Evolutionary conservation across 305 asterid genomes (phyloP).

Genomic region (Fraxinus platypoda): DNA sequence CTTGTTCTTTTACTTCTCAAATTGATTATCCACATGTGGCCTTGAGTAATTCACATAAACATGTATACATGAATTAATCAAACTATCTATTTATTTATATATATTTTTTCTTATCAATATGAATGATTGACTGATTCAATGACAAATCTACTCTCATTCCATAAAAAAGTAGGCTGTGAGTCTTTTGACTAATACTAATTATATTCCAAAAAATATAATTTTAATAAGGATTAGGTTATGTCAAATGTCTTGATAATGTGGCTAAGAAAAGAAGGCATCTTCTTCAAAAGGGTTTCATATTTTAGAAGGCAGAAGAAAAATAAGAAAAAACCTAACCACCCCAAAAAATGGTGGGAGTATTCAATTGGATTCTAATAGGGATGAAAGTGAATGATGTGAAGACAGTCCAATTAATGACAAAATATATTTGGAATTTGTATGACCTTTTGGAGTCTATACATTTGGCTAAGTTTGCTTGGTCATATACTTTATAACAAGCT

Average conservation of each 20-base stretch:
- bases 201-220: neutral
- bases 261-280: slow-evolving; percentile 21
- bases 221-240: slow-evolving; percentile 1
- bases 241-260: slow-evolving; percentile 3
- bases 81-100: too few relatives aligned
- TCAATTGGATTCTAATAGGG: neutral
- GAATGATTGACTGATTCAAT: neutral
- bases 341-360: neutral
- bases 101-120: neutral
- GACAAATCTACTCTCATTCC: slow-evolving; percentile 9
- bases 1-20: neutral
- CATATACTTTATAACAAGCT: neutral
- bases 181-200: neutral
- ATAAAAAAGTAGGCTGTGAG: neutral
- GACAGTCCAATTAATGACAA: neutral
- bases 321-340: slow-evolving; percentile 3
- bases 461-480: neutral
- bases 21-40: neutral
- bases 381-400: neutral
- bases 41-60: neutral
- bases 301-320: slow-evolving; percentile 17
- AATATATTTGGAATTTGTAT: neutral
- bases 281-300: slow-evolving; percentile 7
- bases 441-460: neutral
- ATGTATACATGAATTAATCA: neutral